Evolutionary conservation across 2,329 filamentous ascomycete genomes (phyloP).

Genomic region (Nemania sp.): DNA sequence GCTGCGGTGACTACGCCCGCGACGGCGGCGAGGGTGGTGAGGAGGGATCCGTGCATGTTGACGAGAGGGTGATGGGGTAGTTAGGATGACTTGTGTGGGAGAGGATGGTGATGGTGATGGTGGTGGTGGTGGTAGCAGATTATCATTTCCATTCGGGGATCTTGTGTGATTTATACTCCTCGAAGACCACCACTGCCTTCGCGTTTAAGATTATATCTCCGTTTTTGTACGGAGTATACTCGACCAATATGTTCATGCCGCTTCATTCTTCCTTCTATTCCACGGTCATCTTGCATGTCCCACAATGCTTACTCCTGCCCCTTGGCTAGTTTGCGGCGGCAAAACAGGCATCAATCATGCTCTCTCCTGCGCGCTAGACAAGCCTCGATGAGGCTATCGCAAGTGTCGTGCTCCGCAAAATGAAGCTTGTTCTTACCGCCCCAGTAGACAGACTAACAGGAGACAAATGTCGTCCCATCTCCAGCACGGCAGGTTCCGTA

Average conservation of each 20-base stretch:
- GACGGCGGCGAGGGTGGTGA: constrained; percentile 14
- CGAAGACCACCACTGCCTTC: no score
- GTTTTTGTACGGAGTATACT: no score
- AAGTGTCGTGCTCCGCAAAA: background rate
- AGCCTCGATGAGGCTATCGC: background rate
- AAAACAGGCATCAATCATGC: background rate
- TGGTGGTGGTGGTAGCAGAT: background rate
- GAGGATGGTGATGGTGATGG: background rate
- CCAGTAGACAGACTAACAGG: background rate
- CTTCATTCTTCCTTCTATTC: background rate
- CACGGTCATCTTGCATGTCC: background rate
- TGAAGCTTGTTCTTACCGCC: background rate
- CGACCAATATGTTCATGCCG: background rate
- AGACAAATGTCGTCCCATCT: background rate
- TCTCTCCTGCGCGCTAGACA: background rate
- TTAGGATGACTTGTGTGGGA: background rate
- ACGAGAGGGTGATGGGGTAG: background rate
- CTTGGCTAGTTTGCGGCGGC: background rate
- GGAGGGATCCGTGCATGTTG: constrained; percentile 11
- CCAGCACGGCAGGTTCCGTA: background rate
- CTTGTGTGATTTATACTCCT: background rate
- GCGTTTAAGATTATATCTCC: no score
- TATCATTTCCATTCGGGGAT: background rate
- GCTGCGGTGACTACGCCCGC: constrained; percentile 15
- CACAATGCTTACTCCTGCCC: constrained; percentile 2